Percentiles rank a stretch among this genome's conserved stretches.
phyloP scores from a whole-genome alignment of 176 grass and related monocot genomes.

The Tillandsia leiboldiana region DNA sequence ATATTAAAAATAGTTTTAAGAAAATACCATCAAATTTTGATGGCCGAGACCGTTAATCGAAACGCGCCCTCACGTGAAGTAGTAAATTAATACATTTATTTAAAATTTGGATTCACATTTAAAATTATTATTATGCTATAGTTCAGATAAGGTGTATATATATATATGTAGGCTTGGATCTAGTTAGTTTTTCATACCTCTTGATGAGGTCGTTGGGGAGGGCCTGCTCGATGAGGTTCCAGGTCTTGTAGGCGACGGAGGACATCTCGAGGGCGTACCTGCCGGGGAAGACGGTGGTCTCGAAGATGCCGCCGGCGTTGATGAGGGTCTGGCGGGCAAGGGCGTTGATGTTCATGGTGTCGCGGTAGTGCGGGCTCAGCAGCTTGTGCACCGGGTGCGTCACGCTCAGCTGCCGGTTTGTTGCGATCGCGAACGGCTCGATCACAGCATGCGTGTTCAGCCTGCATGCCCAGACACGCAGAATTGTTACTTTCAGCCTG shows the following conservation, averaged over 20 bases:
- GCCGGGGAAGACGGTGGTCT: constrained; percentile 56
- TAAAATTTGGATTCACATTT: too few relatives aligned
- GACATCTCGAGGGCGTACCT: constrained; percentile 68
- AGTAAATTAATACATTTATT: too few relatives aligned
- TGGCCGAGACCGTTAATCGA: too few relatives aligned
- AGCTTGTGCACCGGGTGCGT: constrained; percentile 79
- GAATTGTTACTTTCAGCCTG: too few relatives aligned
- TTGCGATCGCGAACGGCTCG: constrained; percentile 76
- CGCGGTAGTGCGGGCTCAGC: constrained; percentile 73
- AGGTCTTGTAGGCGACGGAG: constrained; percentile 62
- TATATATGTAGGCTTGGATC: not conserved
- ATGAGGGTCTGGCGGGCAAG: constrained; percentile 69
- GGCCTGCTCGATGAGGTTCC: constrained; percentile 76
- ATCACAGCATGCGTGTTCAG: constrained; percentile 81
- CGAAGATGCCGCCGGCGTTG: constrained; percentile 63
- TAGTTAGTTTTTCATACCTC: constrained; percentile 17
- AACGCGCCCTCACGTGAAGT: too few relatives aligned
- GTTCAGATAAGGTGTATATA: too few relatives aligned
- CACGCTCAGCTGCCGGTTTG: constrained; percentile 62
- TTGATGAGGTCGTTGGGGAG: constrained; percentile 74
- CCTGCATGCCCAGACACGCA: constrained; percentile 20
- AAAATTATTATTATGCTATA: too few relatives aligned
- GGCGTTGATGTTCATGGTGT: constrained; percentile 94
- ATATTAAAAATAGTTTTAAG: too few relatives aligned
- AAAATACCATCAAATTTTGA: too few relatives aligned